Evolutionary conservation across 768 basidiomycete species (phyloP).

Genomic region (Lepiota brunneoincarnata): DNA sequence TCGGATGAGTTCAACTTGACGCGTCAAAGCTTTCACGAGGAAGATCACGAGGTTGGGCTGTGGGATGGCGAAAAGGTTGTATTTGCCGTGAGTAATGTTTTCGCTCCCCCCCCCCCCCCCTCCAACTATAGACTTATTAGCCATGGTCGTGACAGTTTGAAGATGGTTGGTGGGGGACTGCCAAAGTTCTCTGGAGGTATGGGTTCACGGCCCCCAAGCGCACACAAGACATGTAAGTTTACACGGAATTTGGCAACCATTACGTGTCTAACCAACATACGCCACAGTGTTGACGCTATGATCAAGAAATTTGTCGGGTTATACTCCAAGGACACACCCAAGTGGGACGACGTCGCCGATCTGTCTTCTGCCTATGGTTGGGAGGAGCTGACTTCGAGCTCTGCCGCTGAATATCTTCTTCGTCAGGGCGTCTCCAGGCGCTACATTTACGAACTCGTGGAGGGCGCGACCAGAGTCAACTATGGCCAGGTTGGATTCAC

Average conservation of each 20-base stretch:
- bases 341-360: constrained; percentile 60
- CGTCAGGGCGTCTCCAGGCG: constrained; percentile 49
- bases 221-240: constrained; percentile 51
- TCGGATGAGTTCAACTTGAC: constrained; percentile 77
- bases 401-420: constrained; percentile 55
- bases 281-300: constrained; percentile 53
- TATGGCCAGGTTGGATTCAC: constrained; percentile 64
- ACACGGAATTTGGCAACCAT: neutral
- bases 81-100: constrained; percentile 46
- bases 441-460: constrained; percentile 73
- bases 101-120: neutral
- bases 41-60: constrained; percentile 58
- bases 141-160: constrained; percentile 33
- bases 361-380: constrained; percentile 55
- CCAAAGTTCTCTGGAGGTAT: constrained; percentile 78
- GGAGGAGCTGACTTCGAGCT: constrained; percentile 44
- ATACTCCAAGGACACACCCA: constrained; percentile 52
- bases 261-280: neutral
- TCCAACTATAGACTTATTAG: constrained; percentile 2
- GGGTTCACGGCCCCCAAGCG: constrained; percentile 60
- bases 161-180: constrained; percentile 67
- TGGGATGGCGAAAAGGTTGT: constrained; percentile 83
- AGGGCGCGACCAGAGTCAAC: constrained; percentile 80
- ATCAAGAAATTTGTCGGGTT: constrained; percentile 50
- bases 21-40: constrained; percentile 41